These are phyloP conservation scores for Nitzschia putrida DNA, from an alignment of 108 stramenopile genomes.

Conservation along the genomic window DNA sequence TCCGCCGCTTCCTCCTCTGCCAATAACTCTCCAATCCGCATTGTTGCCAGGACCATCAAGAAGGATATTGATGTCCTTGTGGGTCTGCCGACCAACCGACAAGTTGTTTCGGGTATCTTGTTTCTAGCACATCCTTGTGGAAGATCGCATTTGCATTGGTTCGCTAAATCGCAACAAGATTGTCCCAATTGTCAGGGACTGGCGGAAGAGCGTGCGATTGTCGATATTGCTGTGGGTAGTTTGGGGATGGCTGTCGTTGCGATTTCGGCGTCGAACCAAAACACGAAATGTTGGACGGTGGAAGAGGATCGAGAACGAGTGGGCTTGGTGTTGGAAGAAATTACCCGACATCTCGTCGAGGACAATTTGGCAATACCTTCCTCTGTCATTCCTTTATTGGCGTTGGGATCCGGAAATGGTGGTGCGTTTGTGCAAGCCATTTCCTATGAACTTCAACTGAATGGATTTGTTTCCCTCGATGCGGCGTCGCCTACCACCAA, in stretches of 20 bases:
- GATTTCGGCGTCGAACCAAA: slow-evolving; percentile 20
- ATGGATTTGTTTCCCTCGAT: slow-evolving; percentile 33
- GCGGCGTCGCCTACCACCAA: slow-evolving; percentile 11
- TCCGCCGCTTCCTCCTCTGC: too few relatives aligned
- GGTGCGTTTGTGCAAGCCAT: slow-evolving; percentile 29
- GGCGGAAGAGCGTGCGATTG: slow-evolving; percentile 41
- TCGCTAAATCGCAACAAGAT: slow-evolving; percentile 3
- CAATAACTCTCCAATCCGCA: too few relatives aligned
- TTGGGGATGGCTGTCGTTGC: slow-evolving; percentile 24
- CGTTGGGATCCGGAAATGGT: slow-evolving; percentile 42
- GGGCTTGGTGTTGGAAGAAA: slow-evolving; percentile 22
- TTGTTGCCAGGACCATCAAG: too few relatives aligned
- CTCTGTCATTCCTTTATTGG: slow-evolving; percentile 16
- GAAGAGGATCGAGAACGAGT: slow-evolving; percentile 16
- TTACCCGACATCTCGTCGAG: slow-evolving; percentile 2
- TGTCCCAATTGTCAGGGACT: slow-evolving; percentile 32
- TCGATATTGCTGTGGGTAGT: slow-evolving; percentile 24
- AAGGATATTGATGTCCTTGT: too few relatives aligned
- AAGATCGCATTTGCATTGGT: slow-evolving; percentile 31
- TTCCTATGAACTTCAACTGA: not conserved
- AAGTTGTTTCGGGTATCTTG: slow-evolving; percentile 11
- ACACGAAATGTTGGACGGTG: slow-evolving; percentile 29
- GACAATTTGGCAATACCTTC: not conserved
- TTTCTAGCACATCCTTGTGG: slow-evolving; percentile 40
- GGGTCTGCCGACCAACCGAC: too few relatives aligned